Percentiles rank a stretch among this genome's conserved stretches.
Evolutionary conservation across 345 rosid genomes (phyloP).

Genomic region (Lepidium aucheri): DNA sequence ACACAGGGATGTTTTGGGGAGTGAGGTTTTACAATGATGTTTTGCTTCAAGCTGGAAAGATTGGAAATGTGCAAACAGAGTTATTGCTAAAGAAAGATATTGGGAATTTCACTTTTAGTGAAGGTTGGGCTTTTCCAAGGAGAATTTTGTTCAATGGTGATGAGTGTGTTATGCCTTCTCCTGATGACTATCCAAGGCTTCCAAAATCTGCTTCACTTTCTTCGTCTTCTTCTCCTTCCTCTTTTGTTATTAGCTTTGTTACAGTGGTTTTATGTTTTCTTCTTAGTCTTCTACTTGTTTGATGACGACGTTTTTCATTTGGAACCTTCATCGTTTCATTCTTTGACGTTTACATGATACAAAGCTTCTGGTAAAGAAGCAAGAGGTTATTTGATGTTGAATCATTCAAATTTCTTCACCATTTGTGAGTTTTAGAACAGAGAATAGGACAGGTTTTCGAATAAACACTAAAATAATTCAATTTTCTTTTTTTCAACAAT

Average conservation of each 20-base stretch:
- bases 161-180: constrained; percentile 86
- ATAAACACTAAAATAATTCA: no score
- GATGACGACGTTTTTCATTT: not conserved
- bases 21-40: constrained; percentile 60
- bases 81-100: constrained; percentile 54
- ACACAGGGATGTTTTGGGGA: constrained; percentile 87
- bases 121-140: constrained; percentile 87
- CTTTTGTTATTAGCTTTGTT: not conserved
- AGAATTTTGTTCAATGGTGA: constrained; percentile 75
- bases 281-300: not conserved
- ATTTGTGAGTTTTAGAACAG: not conserved
- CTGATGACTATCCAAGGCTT: constrained; percentile 59
- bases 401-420: not conserved
- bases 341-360: not conserved
- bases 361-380: not conserved
- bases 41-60: constrained; percentile 49
- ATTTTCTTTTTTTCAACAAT: no score
- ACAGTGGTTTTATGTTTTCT: constrained; percentile 4
- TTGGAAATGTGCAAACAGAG: constrained; percentile 71
- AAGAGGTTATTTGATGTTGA: not conserved
- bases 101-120: constrained; percentile 44
- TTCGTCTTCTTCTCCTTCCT: not conserved
- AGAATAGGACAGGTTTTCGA: not conserved
- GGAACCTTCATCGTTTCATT: not conserved
- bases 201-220: constrained; percentile 32